phyloP scores from a whole-genome alignment of 306 rosid genomes.

The Elaeagnus macrophylla region DNA sequence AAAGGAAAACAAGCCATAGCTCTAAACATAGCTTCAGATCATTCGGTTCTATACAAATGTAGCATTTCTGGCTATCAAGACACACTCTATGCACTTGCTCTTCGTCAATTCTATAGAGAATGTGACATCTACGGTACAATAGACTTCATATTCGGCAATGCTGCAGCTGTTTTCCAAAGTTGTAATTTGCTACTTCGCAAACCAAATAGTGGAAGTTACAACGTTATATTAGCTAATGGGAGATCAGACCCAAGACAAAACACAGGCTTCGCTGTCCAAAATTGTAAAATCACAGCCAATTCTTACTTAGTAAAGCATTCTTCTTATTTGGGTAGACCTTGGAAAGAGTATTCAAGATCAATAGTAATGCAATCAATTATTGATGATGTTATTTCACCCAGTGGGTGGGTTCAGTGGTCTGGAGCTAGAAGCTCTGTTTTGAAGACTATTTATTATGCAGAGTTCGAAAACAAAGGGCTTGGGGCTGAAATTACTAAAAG shows the following conservation, averaged over 20 bases:
- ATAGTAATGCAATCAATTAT: slow-evolving; percentile 34
- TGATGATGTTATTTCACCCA: slow-evolving; percentile 17
- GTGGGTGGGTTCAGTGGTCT: slow-evolving; percentile 43
- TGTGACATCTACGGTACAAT: slow-evolving; percentile 43
- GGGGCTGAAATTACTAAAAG: slow-evolving; percentile 28
- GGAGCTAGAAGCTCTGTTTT: slow-evolving; percentile 24
- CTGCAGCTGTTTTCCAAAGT: slow-evolving; percentile 38
- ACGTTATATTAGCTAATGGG: slow-evolving; percentile 35
- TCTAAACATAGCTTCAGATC: slow-evolving; percentile 34
- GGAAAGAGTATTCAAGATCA: slow-evolving; percentile 40
- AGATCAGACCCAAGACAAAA: slow-evolving; percentile 37
- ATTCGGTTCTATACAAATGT: slow-evolving; percentile 32
- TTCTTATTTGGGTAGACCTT: slow-evolving; percentile 40
- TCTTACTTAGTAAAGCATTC: slow-evolving; percentile 27
- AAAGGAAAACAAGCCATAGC: slow-evolving; percentile 38
- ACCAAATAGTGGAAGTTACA: slow-evolving; percentile 12
- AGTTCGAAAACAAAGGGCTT: slow-evolving; percentile 30
- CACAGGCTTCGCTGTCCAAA: slow-evolving; percentile 45
- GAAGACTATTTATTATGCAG: slow-evolving; percentile 31
- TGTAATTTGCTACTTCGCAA: slow-evolving; percentile 29
- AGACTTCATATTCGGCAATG: slow-evolving; percentile 52
- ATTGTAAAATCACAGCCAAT: slow-evolving; percentile 19
- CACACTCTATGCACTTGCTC: slow-evolving; percentile 38
- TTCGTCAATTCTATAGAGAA: slow-evolving; percentile 46
- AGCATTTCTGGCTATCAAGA: slow-evolving; percentile 41